Evolutionary conservation across 768 basidiomycete genomes (phyloP).

Genomic region (Suillus hirtellus): DNA sequence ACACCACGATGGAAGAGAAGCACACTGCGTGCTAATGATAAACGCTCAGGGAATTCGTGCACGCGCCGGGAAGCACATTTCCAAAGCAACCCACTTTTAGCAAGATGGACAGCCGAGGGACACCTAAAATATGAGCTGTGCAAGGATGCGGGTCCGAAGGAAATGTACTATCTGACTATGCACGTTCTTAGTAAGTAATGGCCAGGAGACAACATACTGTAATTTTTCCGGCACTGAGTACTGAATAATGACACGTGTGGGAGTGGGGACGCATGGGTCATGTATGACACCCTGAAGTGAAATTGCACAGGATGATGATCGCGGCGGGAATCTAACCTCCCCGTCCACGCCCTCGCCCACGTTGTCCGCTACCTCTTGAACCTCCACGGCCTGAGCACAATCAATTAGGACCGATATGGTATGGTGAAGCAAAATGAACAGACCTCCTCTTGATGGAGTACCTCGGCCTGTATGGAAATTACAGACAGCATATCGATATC

Average conservation of each 20-base stretch:
- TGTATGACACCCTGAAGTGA: slow-evolving; percentile 5
- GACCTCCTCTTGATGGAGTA: slow-evolving; percentile 44
- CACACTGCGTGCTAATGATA: neutral
- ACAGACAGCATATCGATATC: neutral
- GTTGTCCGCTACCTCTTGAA: slow-evolving; percentile 27
- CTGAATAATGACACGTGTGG: neutral
- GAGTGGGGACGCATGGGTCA: neutral
- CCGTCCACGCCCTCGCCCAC: slow-evolving; percentile 33
- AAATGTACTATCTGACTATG: neutral
- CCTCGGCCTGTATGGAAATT: slow-evolving; percentile 37
- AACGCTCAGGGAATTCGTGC: neutral
- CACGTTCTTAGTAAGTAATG: neutral
- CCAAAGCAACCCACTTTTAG: neutral
- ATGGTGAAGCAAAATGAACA: slow-evolving; percentile 2
- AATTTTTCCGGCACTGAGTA: slow-evolving; percentile 2
- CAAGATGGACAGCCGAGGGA: neutral
- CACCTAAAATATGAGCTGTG: slow-evolving; percentile 1
- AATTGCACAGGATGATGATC: slow-evolving; percentile 5
- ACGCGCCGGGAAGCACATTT: neutral
- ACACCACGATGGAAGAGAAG: slow-evolving; percentile 5
- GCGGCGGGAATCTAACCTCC: slow-evolving; percentile 26
- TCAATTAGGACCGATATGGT: neutral
- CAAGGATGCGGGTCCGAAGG: neutral
- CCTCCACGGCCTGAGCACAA: slow-evolving; percentile 27
- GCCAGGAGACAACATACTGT: neutral